Percentiles rank a stretch among this genome's conserved stretches.
Conservation (phyloP, 192 early-diverging fungal species). For the Ramicandelaber brevisporus region DNA sequence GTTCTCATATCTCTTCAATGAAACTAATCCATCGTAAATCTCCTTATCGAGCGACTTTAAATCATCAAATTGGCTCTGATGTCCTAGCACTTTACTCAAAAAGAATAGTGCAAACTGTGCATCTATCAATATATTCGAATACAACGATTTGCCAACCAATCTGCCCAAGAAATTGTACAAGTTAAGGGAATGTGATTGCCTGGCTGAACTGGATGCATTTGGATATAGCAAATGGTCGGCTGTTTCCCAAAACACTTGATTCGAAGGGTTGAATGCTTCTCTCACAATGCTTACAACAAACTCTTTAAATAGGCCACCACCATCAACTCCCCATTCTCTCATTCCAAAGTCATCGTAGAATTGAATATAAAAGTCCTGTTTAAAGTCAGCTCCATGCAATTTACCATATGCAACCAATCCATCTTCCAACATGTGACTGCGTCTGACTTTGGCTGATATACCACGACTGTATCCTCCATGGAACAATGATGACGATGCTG, state of each 20-base stretch:
- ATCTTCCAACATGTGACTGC: slow-evolving; percentile 72
- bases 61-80: slow-evolving; percentile 48
- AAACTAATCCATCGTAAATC: slow-evolving; percentile 44
- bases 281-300: slow-evolving; percentile 55
- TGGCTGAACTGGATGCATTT: slow-evolving; percentile 25
- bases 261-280: slow-evolving; percentile 54
- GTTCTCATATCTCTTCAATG: slow-evolving; percentile 43
- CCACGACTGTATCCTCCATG: slow-evolving; percentile 6
- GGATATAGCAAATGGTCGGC: slow-evolving; percentile 46
- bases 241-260: slow-evolving; percentile 38
- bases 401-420: slow-evolving; percentile 21
- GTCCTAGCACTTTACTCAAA: slow-evolving; percentile 40
- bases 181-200: slow-evolving; percentile 14
- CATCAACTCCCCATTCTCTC: slow-evolving; percentile 80
- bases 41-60: slow-evolving; percentile 52
- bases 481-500: neutral
- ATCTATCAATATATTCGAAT: slow-evolving; percentile 65
- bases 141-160: slow-evolving; percentile 62
- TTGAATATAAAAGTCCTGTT: slow-evolving; percentile 51
- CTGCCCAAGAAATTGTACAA: slow-evolving; percentile 55
- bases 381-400: slow-evolving; percentile 27
- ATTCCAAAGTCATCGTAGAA: slow-evolving; percentile 71
- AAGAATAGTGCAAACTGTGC: slow-evolving; percentile 66
- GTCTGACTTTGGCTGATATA: slow-evolving; percentile 28
- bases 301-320: slow-evolving; percentile 94